Percentiles rank a stretch among this genome's conserved stretches.
phyloP scores from a whole-genome alignment of 352 stramenopile species.

The Globisporangium nunn region DNA sequence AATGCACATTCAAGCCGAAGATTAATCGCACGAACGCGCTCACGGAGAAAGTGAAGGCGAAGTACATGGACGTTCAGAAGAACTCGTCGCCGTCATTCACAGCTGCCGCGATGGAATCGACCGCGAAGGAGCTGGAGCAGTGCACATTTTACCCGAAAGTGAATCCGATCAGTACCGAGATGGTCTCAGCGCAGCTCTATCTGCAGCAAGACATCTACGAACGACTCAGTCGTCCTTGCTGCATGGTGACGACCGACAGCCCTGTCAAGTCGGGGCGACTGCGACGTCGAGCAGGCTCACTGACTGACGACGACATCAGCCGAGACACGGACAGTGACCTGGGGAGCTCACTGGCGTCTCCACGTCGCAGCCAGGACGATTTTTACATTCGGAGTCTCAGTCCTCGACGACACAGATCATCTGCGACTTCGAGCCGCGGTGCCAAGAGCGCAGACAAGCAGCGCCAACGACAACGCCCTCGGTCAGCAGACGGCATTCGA shows the following conservation, averaged over 20 bases:
- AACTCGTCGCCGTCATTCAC: conserved; percentile 32
- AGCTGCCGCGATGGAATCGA: conserved; percentile 47
- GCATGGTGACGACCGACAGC: conserved; percentile 10
- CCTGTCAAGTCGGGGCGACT: conserved; percentile 3
- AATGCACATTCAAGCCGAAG: conserved; percentile 70
- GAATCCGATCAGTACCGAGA: conserved; percentile 63
- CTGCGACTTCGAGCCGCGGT: conserved; percentile 6
- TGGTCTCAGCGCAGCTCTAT: conserved; percentile 81
- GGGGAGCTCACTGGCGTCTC: conserved; percentile 13
- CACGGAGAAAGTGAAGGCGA: conserved; percentile 58
- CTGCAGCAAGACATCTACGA: conserved; percentile 84
- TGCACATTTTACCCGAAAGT: conserved; percentile 79
- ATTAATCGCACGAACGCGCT: conserved; percentile 38
- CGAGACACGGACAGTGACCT: conserved; percentile 17
- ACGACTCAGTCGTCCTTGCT: conserved; percentile 61
- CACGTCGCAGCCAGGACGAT: conserved; percentile 40
- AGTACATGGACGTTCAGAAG: conserved; percentile 55
- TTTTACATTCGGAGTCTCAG: conserved; percentile 30
- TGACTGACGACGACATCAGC: conserved; percentile 12
- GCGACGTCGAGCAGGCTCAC: conserved; percentile 15
- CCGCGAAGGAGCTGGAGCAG: conserved; percentile 54
- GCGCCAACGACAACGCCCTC: conserved; percentile 25
- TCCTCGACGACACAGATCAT: conserved; percentile 6
- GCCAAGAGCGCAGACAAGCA: not conserved
- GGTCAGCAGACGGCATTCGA: conserved; percentile 38